Conservation (phyloP, 306 rosid genomes). For the Pyrus betulifolia region DNA sequence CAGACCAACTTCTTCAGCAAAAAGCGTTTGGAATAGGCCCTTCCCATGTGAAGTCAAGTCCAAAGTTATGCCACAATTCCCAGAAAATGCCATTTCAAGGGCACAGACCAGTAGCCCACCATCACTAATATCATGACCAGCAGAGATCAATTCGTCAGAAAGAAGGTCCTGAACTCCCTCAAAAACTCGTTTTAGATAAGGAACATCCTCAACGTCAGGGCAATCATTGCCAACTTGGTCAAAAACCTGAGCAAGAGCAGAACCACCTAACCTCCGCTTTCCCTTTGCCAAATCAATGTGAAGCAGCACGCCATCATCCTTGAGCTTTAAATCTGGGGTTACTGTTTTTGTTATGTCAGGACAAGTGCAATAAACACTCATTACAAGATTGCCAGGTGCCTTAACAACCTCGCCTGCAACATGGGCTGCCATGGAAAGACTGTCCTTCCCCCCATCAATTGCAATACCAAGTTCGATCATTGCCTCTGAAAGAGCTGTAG, state of each 20-base stretch:
- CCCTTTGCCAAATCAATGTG: conserved; percentile 76
- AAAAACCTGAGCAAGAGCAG: conserved; percentile 85
- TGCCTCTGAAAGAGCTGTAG: conserved; percentile 60
- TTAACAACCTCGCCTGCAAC: conserved; percentile 70
- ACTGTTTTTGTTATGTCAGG: conserved; percentile 86
- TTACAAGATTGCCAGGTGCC: conserved; percentile 94
- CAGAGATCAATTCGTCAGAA: conserved; percentile 59
- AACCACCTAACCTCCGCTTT: conserved; percentile 76
- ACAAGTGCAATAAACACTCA: conserved; percentile 84
- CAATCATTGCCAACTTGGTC: conserved; percentile 73
- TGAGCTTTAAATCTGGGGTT: conserved; percentile 79
- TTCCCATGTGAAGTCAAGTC: conserved; percentile 50
- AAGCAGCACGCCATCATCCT: conserved; percentile 68
- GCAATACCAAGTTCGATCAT: conserved; percentile 90
- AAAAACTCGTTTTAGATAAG: conserved; percentile 70
- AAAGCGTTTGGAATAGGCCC: conserved; percentile 62
- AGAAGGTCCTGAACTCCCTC: conserved; percentile 75
- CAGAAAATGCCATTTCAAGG: conserved; percentile 93
- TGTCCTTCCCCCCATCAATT: conserved; percentile 92
- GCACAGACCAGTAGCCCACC: conserved; percentile 77
- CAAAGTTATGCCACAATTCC: conserved; percentile 59
- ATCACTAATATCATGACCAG: conserved; percentile 93
- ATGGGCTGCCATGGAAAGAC: conserved; percentile 90
- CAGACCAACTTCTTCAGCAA: conserved; percentile 82
- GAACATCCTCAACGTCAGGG: conserved; percentile 79